Evolutionary conservation across 345 rosid species (phyloP).

Genomic region (Hibiscus mutabilis): DNA sequence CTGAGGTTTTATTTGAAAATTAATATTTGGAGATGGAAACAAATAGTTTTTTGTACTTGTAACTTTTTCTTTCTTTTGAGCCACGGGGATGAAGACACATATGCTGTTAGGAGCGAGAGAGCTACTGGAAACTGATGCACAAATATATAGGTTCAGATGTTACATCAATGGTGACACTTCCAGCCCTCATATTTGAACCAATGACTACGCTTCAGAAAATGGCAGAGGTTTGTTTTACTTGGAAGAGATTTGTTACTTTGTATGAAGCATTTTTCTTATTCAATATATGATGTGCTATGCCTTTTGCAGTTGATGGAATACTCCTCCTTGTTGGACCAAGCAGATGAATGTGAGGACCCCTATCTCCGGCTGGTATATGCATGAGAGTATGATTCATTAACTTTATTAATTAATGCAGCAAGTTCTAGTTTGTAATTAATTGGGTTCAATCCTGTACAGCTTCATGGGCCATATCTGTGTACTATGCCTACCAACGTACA

Average conservation of each 20-base stretch:
- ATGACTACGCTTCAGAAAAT: constrained; percentile 94
- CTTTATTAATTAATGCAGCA: constrained; percentile 2
- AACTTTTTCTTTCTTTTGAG: not conserved
- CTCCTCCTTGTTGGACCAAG: constrained; percentile 66
- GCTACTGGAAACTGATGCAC: constrained; percentile 97
- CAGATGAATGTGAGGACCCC: constrained; percentile 93
- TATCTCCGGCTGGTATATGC: constrained; percentile 80
- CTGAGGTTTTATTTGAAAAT: too few species aligned
- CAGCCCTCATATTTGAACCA: constrained; percentile 84
- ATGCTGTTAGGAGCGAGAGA: constrained; percentile 56
- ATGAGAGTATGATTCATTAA: constrained; percentile 31
- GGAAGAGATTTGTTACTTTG: not conserved
- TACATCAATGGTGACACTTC: constrained; percentile 95
- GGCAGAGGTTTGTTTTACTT: constrained; percentile 64
- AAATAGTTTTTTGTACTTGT: not conserved
- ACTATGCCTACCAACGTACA: constrained; percentile 72
- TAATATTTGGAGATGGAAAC: not conserved
- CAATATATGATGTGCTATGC: not conserved
- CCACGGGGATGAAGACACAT: not conserved
- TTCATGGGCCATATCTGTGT: constrained; percentile 87
- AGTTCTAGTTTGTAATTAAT: not conserved
- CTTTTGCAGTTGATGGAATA: constrained; percentile 79
- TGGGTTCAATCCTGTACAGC: constrained; percentile 37
- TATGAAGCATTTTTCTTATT: constrained; percentile 4
- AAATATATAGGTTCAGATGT: constrained; percentile 80